Evolutionary conservation across 805 yeast genomes (phyloP), one percentile per base, ranked within the genome.

Genomic region (Candida sonorensis): DNA sequence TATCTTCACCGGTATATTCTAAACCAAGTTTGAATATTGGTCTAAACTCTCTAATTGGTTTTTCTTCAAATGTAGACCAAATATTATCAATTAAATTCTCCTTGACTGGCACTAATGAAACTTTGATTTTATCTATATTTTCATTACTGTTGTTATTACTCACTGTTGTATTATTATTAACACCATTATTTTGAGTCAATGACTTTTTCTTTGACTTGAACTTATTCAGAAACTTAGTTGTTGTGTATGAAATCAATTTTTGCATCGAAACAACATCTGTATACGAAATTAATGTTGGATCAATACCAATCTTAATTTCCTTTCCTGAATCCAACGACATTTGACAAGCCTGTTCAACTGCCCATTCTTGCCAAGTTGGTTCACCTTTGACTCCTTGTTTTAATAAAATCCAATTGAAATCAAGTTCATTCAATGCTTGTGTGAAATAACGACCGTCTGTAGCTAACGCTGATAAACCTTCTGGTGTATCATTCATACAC

Each of bases 1-100:
- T 70, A 2, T 69, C 51, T 53, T 75, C 81, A 28, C 97, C 98
- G 5, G 83, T 62, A 52, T 54, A 80, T 40, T 74, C 61, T 3
- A 57, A 48, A 30, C 66, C 72, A 34, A 85, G 67, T 17, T 64
- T 53, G 21, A 66, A 54, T 29, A 88, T 64, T 4, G 66, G 64
- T 27, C 66, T 68, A 11, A 64, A 51, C 16, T 75, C 66, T 35
- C 84, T 63, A 9, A 46, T 50, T 16, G 97, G 96, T 7, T 64
- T 46, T 15, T 67, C 66, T 59, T 85, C 90, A 49, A 72, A 73
- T 10, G 53, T 33, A 13, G 53, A 41, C 79, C 80, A 73, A 28
- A 73, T 70, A 19, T 49, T 48, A 39, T 65, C 74, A 16, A 74
- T 48, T 45, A 74, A 58, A 46, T 73, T 73, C 11, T 63, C 69